Base-by-base conservation (phyloP, 129 eudicot genomes). In the Tagetes patula region DNA sequence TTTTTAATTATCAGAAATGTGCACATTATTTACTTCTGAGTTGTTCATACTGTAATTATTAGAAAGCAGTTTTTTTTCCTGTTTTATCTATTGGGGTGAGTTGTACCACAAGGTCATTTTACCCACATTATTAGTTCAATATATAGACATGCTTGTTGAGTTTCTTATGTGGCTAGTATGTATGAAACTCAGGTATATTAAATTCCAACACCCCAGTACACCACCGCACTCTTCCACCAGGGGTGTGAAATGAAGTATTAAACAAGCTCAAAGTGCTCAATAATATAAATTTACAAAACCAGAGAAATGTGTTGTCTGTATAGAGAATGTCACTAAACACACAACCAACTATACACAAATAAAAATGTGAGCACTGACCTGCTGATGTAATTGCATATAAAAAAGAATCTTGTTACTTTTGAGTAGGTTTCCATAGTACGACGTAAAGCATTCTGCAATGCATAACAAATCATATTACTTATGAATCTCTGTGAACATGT, bases 351-450 rank as follows among this genome's bases (percentile, higher is more conserved):
- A 40, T 27, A 27, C 7, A 39, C 49, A 38, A 20, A 76, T 5
- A 71, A 50, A 38, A 13, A 10, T 49, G 2, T 27, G 61, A 71
- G 53, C 53, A 70, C 63, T 8, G 7, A 94, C 98, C 97, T 90
- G 96, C 98, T 94, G 81, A 94, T 90, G 84, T 90, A 94, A 84
- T 94, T 94, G 84, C 98, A 94, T 61, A 94, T 86, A 82, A 90
- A 94, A 78, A 94, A 94, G 84, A 94, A 94, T 80, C 98, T 86
- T 50, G 98, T 94, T 63, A 94, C 97, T 85, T 90, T 94, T 36
- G 97, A 90, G 83, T 94, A 83, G 45, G 98, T 94, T 74, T 94
- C 98, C 98, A 94, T 94, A 0, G 98, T 94, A 34, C 98, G 96
- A 8, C 98, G 91, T 82, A 94, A 70, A 73, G 97, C 98, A 90